Evolutionary conservation across 2,329 filamentous ascomycete species (phyloP).

Genomic region (Ascochyta koolunga): DNA sequence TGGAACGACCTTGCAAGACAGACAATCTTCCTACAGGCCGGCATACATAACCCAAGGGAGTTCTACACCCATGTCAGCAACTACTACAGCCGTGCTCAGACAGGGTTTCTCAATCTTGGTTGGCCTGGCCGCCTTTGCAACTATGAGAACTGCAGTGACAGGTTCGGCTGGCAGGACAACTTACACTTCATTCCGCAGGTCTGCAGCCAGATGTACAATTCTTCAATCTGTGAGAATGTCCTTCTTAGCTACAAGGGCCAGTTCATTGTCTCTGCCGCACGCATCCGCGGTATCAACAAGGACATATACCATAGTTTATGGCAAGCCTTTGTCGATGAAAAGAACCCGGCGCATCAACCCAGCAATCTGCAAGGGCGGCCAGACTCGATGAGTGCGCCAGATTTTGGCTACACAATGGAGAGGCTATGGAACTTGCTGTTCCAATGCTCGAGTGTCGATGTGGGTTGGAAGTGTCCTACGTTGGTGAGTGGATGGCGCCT

Average conservation of each 20-base stretch:
- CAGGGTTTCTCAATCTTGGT: slow-evolving; percentile 55
- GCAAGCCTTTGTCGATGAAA: slow-evolving; percentile 28
- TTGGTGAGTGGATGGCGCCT: slow-evolving; percentile 32
- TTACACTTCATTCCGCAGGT: slow-evolving; percentile 48
- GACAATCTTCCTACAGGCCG: slow-evolving; percentile 57
- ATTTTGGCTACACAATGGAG: slow-evolving; percentile 39
- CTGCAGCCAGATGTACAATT: slow-evolving; percentile 31
- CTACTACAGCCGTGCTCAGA: slow-evolving; percentile 47
- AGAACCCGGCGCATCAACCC: slow-evolving; percentile 38
- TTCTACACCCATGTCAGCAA: slow-evolving; percentile 48
- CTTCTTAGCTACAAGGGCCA: slow-evolving; percentile 56
- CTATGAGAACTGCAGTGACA: slow-evolving; percentile 50
- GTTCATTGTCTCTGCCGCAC: slow-evolving; percentile 53
- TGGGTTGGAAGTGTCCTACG: slow-evolving; percentile 38
- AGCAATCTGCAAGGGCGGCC: slow-evolving; percentile 27
- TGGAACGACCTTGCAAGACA: slow-evolving; percentile 55
- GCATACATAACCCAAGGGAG: slow-evolving; percentile 48
- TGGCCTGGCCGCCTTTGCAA: slow-evolving; percentile 47
- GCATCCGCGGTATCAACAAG: slow-evolving; percentile 49
- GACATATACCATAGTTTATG: slow-evolving; percentile 44
- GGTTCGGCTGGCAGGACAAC: slow-evolving; percentile 49
- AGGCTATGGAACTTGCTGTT: slow-evolving; percentile 39
- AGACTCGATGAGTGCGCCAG: slow-evolving; percentile 35
- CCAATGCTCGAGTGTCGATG: slow-evolving; percentile 34
- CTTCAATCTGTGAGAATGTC: slow-evolving; percentile 39